Evolutionary conservation across 805 yeast species (phyloP).

Genomic region (Huiozyma naganishii): DNA sequence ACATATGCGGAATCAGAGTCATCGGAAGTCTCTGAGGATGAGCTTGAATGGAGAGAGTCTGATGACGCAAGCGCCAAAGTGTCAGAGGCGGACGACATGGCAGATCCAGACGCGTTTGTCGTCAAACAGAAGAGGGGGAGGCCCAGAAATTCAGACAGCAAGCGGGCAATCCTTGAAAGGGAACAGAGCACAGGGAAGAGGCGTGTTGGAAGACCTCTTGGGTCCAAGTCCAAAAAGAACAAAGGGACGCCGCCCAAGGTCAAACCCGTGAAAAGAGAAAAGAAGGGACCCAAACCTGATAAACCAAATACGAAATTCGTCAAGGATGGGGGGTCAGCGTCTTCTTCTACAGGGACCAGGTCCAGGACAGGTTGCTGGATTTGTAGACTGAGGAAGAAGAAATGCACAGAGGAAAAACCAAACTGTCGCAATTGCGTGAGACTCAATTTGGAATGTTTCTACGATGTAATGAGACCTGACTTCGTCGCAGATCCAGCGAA

Average conservation of each 20-base stretch:
- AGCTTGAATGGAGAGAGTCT: background rate
- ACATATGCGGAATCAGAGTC: background rate
- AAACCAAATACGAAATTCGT: background rate
- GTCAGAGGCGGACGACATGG: background rate
- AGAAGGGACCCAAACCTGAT: background rate
- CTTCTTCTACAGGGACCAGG: constrained; percentile 25
- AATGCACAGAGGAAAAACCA: constrained; percentile 60
- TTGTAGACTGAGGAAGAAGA: constrained; percentile 60
- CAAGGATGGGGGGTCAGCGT: background rate
- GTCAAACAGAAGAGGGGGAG: background rate
- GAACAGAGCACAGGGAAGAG: background rate
- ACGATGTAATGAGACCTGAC: constrained; percentile 38
- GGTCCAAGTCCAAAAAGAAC: background rate
- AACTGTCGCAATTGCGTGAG: constrained; percentile 46
- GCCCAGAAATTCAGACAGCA: background rate
- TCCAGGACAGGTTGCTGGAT: constrained; percentile 70
- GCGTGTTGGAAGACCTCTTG: too few relatives aligned
- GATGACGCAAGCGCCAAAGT: background rate
- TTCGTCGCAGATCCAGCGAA: constrained; percentile 38
- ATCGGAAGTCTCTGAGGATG: too few relatives aligned
- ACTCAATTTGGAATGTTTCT: constrained; percentile 49
- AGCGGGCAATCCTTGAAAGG: background rate
- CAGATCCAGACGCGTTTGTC: too few relatives aligned
- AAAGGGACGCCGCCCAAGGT: background rate
- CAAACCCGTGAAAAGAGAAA: background rate